Evolutionary conservation across 805 yeast species (phyloP).

Genomic region (Saturnispora hagleri): DNA sequence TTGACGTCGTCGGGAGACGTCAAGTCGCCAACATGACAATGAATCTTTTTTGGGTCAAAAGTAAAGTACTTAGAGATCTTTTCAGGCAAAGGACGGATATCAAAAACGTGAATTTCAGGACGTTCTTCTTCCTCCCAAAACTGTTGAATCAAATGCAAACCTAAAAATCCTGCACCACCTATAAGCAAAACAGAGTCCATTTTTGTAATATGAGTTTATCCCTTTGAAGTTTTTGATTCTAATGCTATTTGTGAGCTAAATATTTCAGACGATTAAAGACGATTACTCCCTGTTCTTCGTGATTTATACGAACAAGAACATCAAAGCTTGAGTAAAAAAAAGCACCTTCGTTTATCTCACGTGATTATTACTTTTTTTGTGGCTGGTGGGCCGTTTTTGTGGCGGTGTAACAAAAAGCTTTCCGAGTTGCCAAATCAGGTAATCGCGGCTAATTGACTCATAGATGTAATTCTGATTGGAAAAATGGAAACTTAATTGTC

Average conservation of each 20-base stretch:
- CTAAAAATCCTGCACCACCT: slow-evolving; percentile 96
- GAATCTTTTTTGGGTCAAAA: slow-evolving; percentile 50
- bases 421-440: neutral
- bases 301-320: neutral
- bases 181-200: slow-evolving; percentile 62
- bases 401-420: neutral
- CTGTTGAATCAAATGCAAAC: slow-evolving; percentile 83
- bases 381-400: neutral
- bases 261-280: neutral
- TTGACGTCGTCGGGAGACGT: slow-evolving; percentile 64
- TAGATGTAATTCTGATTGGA: neutral
- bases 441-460: neutral
- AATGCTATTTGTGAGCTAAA: neutral
- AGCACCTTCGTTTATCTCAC: neutral
- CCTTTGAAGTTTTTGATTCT: neutral
- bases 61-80: slow-evolving; percentile 62
- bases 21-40: slow-evolving; percentile 72
- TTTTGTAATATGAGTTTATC: neutral
- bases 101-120: slow-evolving; percentile 79
- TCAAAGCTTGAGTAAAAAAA: neutral
- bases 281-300: too few species aligned
- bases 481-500: neutral
- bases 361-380: neutral
- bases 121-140: slow-evolving; percentile 56
- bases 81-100: slow-evolving; percentile 80